phyloP scores from a whole-genome alignment of 768 basidiomycete species.

The Trametes maxima region DNA sequence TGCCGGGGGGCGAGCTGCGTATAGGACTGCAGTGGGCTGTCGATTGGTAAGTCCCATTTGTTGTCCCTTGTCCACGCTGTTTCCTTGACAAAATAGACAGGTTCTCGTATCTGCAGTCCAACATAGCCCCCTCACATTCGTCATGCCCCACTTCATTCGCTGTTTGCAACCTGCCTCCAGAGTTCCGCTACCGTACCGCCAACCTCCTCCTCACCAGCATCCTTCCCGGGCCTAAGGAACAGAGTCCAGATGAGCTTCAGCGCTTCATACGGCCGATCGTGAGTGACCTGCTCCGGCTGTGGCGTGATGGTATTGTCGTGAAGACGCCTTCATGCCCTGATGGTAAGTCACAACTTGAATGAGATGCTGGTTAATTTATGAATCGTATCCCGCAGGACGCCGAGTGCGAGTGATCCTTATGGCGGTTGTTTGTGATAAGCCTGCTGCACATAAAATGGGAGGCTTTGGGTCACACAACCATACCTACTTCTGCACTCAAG shows the following conservation, averaged over 20 bases:
- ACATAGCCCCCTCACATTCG: conserved; percentile 38
- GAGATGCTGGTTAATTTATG: not conserved
- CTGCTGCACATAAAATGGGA: conserved; percentile 38
- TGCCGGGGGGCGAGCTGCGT: conserved; percentile 28
- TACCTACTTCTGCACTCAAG: conserved; percentile 36
- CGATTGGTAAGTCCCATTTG: conserved; percentile 34
- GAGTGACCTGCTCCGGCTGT: not conserved
- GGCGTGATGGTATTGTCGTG: not conserved
- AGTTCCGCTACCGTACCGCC: conserved; percentile 21
- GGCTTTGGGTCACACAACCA: conserved; percentile 36
- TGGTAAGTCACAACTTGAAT: not conserved
- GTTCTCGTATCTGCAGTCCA: conserved; percentile 39
- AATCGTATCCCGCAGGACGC: conserved; percentile 21
- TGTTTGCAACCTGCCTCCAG: conserved; percentile 33
- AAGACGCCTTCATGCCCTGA: not conserved
- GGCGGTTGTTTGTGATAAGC: conserved; percentile 40
- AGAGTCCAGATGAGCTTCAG: not conserved
- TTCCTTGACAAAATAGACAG: conserved; percentile 22
- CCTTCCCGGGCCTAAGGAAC: not conserved
- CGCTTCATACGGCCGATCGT: not conserved
- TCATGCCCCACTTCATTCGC: conserved; percentile 37
- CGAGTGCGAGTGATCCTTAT: conserved; percentile 35
- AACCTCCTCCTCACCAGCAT: not conserved
- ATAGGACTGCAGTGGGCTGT: conserved; percentile 34
- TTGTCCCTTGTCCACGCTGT: not conserved